Evolutionary conservation across 2,329 filamentous ascomycete genomes (phyloP).

Genomic region (Scytalidium lignicola): DNA sequence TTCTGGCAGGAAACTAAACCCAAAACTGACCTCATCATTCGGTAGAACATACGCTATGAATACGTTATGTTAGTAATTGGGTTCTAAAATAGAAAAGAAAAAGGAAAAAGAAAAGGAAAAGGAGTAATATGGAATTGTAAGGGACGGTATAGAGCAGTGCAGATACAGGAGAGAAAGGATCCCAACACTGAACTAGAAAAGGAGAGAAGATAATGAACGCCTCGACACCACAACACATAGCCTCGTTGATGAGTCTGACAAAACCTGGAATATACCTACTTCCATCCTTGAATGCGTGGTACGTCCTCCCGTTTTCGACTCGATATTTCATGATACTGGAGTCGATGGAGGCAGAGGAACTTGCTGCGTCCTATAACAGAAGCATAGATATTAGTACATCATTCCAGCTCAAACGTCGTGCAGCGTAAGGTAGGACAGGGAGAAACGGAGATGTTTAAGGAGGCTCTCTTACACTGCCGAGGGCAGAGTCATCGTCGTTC

Average conservation of each 20-base stretch:
- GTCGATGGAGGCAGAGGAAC: conserved; percentile 15
- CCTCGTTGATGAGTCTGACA: no score
- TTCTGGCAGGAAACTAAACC: no score
- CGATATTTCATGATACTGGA: conserved; percentile 18
- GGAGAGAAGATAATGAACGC: no score
- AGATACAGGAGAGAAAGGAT: no score
- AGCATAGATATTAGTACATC: background rate
- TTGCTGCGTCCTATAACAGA: background rate
- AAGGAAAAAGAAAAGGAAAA: background rate
- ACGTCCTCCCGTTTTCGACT: conserved; percentile 22
- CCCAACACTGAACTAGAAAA: no score
- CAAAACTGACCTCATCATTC: conserved; percentile 13
- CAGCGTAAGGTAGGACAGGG: no score
- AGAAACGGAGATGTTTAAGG: no score
- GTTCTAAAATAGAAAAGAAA: background rate
- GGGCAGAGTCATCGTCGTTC: conserved; percentile 1
- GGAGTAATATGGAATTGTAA: conserved; percentile 6
- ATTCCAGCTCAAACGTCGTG: no score
- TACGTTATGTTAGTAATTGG: background rate
- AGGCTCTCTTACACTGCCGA: background rate
- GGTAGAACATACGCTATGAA: conserved; percentile 16
- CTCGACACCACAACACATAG: no score
- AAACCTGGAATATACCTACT: conserved; percentile 3
- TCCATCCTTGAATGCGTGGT: conserved; percentile 14
- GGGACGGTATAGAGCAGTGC: no score